Percentiles rank a stretch among this genome's conserved stretches.
phyloP scores from a whole-genome alignment of 495 filamentous ascomycete genomes.

The Amphirosellinia nigrospora region DNA sequence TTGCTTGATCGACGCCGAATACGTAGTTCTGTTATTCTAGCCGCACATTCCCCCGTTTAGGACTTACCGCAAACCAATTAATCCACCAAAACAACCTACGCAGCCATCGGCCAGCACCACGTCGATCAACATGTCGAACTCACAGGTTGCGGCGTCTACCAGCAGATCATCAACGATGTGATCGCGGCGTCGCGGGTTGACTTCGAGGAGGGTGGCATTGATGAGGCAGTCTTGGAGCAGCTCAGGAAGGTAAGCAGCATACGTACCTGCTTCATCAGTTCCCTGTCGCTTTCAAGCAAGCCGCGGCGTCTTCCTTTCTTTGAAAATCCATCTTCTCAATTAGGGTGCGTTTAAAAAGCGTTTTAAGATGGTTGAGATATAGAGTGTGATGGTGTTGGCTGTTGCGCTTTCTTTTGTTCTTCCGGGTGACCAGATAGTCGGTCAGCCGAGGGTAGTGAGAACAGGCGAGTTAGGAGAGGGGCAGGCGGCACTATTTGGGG shows the following conservation, averaged over 20 bases:
- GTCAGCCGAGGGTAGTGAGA: constrained; percentile 48
- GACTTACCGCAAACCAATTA: not conserved
- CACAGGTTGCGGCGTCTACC: constrained; percentile 72
- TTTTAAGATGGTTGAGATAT: not conserved
- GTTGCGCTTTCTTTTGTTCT: constrained; percentile 19
- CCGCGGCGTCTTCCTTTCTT: not conserved
- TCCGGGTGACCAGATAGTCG: constrained; percentile 5
- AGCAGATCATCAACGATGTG: constrained; percentile 89
- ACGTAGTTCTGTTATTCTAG: constrained; percentile 12
- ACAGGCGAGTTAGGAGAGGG: constrained; percentile 50
- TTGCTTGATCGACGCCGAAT: constrained; percentile 2
- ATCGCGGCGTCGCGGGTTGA: constrained; percentile 86
- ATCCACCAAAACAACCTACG: not conserved
- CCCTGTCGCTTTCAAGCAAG: constrained; percentile 5
- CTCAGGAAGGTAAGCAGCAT: constrained; percentile 73
- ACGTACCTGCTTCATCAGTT: constrained; percentile 30
- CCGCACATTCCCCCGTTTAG: not conserved
- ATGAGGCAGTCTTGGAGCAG: constrained; percentile 81
- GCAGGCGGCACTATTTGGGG: constrained; percentile 63
- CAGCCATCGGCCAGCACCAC: not conserved
- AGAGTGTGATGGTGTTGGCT: constrained; percentile 23
- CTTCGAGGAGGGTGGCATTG: constrained; percentile 95
- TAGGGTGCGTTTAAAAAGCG: not conserved
- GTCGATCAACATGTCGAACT: constrained; percentile 56
- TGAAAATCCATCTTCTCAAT: not conserved